Evolutionary conservation across 768 basidiomycete species (phyloP).

Genomic region (Pisolithus tinctorius): DNA sequence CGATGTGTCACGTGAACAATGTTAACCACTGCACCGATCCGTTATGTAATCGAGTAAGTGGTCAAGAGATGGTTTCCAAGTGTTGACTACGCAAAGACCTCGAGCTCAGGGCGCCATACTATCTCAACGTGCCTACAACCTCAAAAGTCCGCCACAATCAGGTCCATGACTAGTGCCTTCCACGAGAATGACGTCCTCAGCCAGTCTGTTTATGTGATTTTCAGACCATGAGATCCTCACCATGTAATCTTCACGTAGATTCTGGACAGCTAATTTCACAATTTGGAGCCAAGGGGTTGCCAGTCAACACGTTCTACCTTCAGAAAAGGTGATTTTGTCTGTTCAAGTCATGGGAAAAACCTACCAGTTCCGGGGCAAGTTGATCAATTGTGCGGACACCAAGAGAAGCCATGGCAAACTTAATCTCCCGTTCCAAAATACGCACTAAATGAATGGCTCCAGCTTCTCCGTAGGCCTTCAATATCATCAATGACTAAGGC

Average conservation of each 20-base stretch:
- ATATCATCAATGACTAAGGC: constrained; percentile 1
- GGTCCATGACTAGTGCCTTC: too few species aligned
- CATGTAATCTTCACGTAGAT: too few species aligned
- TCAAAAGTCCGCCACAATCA: too few species aligned
- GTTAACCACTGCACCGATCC: not conserved
- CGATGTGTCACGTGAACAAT: constrained; percentile 6
- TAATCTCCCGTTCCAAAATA: constrained; percentile 73
- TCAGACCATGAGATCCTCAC: not conserved
- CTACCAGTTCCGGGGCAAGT: constrained; percentile 69
- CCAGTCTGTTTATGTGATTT: too few species aligned
- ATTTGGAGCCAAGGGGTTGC: constrained; percentile 37
- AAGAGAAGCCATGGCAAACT: constrained; percentile 66
- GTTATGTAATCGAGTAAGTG: not conserved
- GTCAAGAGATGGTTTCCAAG: not conserved
- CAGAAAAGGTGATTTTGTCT: constrained; percentile 2
- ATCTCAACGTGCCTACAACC: too few species aligned
- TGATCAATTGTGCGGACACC: constrained; percentile 63
- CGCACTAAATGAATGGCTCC: constrained; percentile 61
- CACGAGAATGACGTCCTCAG: too few species aligned
- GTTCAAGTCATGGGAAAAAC: constrained; percentile 9
- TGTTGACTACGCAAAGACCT: not conserved
- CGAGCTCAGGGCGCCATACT: not conserved
- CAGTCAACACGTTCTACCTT: constrained; percentile 65
- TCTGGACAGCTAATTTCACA: constrained; percentile 11
- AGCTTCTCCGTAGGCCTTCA: constrained; percentile 66